Evolutionary conservation across 192 early-diverging fungal species (phyloP), one percentile per base, ranked within the genome.

Genomic region (Jimgerdemannia flammicorona): DNA sequence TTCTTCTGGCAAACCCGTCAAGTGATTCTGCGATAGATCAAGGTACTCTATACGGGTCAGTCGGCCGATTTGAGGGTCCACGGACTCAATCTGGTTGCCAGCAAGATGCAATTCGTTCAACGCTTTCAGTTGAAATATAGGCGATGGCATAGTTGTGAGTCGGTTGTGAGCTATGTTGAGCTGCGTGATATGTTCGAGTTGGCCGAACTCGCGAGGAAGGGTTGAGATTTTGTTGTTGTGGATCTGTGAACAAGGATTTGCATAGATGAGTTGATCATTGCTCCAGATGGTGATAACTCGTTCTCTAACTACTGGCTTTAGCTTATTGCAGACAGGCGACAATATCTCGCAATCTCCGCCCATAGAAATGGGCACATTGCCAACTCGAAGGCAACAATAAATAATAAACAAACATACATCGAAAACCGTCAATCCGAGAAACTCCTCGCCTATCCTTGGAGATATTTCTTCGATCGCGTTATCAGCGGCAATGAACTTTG

Each of bases 401-500:
- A 29, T 29, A 29, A 29, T 29, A 29, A 29, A 29, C 29, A 29
- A 29, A 72, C 82, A 75, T 84, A 89, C 86, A 83, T 89, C 86
- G 3, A 89, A 69, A 4, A 64, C 44, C 42, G 70, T 78, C 44
- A 89, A 69, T 1, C 82, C 82, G 19, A 71, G 75, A 81, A 89
- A 89, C 54, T 87, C 88, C 17, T 77, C 72, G 3, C 81, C 84
- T 40, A 89, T 79, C 69, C 88, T 75, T 10, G 78, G 70, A 73
- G 83, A 85, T 17, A 89, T 82, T 43, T 73, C 67, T 6, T 74
- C 77, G 19, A 89, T 75, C 3, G 77, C 68, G 73, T 89, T 89
- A 72, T 87, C 86, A 20, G 80, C 75, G 29, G 85, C 86, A n/a
- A 86, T 77, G 18, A 89, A 67, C 17, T 83, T 82, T 4, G 82